phyloP scores from a whole-genome alignment of 345 rosid genomes.

The Eucalyptus leucophloia region DNA sequence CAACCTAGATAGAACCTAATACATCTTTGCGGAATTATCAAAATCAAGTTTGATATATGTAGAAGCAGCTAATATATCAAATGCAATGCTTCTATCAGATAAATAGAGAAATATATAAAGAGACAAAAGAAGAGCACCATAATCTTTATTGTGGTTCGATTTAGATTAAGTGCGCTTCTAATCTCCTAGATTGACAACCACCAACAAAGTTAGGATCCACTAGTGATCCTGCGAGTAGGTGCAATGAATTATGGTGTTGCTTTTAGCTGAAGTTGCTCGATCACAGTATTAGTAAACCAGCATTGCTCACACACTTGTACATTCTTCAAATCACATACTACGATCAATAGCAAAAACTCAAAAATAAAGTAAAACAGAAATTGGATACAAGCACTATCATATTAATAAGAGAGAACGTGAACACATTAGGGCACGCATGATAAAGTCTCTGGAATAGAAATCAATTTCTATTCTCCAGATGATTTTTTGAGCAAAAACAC shows the following conservation, averaged over 20 bases:
- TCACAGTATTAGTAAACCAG: background rate
- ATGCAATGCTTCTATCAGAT: background rate
- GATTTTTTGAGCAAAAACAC: rapidly evolving
- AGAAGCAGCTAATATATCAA: background rate
- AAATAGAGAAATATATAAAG: background rate
- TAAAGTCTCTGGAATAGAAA: rapidly evolving
- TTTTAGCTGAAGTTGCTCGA: background rate
- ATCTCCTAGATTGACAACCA: background rate
- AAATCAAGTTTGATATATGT: background rate
- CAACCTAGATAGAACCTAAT: background rate
- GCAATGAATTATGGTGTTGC: background rate
- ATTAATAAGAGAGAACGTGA: background rate
- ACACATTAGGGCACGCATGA: background rate
- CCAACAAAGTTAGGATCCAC: background rate
- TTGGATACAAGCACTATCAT: background rate
- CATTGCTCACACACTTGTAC: background rate
- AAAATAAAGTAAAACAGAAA: background rate
- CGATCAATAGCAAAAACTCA: background rate
- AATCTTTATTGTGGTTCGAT: background rate
- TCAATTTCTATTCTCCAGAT: rapidly evolving
- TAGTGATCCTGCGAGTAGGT: background rate
- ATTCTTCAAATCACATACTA: background rate
- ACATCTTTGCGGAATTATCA: background rate
- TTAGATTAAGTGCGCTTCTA: rapidly evolving
- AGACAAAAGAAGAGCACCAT: background rate